Evolutionary conservation across 305 asterid genomes (phyloP).

Genomic region (Stenogyne calaminthoides): DNA sequence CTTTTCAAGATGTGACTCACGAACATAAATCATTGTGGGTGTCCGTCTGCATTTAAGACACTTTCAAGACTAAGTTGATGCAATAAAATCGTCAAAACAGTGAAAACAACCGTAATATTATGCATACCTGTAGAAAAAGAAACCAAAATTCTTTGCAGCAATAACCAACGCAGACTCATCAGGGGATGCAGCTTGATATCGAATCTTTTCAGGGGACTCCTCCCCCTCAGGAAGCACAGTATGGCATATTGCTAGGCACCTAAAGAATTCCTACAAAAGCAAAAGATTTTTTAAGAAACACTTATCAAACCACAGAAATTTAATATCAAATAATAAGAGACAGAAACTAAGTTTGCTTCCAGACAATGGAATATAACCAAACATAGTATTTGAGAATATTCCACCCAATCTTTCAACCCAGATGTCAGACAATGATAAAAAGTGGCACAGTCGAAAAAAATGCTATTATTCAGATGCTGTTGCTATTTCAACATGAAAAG

Average conservation of each 20-base stretch:
- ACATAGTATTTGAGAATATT: slow-evolving; percentile 13
- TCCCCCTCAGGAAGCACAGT: slow-evolving; percentile 99
- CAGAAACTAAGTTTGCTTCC: background rate
- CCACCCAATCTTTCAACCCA: slow-evolving; percentile 11
- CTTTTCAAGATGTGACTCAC: slow-evolving; percentile 95
- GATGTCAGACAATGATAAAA: slow-evolving; percentile 16
- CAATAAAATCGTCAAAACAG: slow-evolving; percentile 24
- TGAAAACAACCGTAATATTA: slow-evolving; percentile 17
- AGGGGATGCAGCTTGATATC: slow-evolving; percentile 99
- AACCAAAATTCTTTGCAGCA: slow-evolving; percentile 99
- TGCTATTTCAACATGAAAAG: slow-evolving; percentile 14
- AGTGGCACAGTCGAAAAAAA: background rate
- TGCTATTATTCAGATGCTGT: slow-evolving; percentile 5
- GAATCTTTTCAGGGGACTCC: slow-evolving; percentile 93
- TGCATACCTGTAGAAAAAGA: slow-evolving; percentile 91
- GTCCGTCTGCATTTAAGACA: slow-evolving; percentile 71
- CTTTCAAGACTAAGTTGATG: slow-evolving; percentile 30
- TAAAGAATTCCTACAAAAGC: slow-evolving; percentile 87
- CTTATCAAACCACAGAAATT: background rate
- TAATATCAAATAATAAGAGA: slow-evolving; percentile 6
- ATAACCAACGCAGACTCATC: slow-evolving; percentile 97
- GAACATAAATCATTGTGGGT: slow-evolving; percentile 92
- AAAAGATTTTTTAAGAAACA: slow-evolving; percentile 24
- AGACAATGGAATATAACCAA: background rate
- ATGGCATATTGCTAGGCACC: slow-evolving; percentile 99